Evolutionary conservation across 208 protist species (phyloP).

Genomic region (Leishmania turanica): DNA sequence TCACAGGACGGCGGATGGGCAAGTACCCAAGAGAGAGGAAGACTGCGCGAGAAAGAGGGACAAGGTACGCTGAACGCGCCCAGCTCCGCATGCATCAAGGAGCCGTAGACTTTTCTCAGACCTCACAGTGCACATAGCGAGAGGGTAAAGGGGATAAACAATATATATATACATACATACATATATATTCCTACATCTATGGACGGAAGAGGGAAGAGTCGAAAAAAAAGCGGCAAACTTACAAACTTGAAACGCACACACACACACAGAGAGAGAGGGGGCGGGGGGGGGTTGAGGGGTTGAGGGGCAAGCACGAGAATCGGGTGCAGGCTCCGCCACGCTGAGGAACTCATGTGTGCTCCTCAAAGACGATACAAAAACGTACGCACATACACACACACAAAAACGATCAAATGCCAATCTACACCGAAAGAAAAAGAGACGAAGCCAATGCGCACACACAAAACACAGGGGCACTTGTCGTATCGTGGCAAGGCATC

Average conservation of each 20-base stretch:
- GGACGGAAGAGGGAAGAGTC: neutral
- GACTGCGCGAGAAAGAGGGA: neutral
- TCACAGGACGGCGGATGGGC: neutral
- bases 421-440: neutral
- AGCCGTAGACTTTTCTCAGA: neutral
- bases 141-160: neutral
- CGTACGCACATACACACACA: neutral
- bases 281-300: neutral
- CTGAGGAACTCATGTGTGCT: neutral
- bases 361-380: neutral
- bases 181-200: no score
- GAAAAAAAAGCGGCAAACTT: neutral
- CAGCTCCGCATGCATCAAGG: neutral
- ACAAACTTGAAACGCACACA: neutral
- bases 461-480: neutral
- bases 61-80: neutral
- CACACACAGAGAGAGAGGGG: neutral
- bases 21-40: neutral
- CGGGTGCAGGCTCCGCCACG: neutral
- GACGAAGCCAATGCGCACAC: neutral
- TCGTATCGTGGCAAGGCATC: neutral
- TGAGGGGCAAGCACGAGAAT: neutral
- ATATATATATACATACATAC: no score
- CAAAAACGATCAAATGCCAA: no score
- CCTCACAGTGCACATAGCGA: neutral